These are phyloP conservation scores for Yarrowia deformans DNA, from an alignment of 805 yeast genomes.

Conservation along the genomic window DNA sequence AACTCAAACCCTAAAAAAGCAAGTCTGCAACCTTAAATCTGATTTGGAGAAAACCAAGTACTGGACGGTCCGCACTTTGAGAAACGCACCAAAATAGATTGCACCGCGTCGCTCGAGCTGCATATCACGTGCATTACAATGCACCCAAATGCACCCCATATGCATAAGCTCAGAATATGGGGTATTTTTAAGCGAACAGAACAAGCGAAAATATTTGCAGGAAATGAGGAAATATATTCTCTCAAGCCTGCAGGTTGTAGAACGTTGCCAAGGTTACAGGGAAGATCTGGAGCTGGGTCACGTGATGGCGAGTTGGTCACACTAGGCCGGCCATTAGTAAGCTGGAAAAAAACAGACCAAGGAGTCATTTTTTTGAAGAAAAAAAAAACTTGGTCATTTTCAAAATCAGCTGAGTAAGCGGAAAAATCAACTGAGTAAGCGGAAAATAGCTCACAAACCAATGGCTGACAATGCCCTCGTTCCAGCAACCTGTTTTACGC, in stretches of 20 bases:
- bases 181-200: constrained; percentile 17
- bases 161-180: not conserved
- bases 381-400: too few species aligned
- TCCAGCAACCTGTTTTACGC: too few species aligned
- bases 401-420: too few species aligned
- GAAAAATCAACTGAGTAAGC: too few species aligned
- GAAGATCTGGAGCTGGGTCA: too few species aligned
- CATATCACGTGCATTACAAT: not conserved
- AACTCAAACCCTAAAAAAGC: not conserved
- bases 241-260: not conserved
- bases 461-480: too few species aligned
- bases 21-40: not conserved
- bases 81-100: not conserved
- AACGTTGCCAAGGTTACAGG: not conserved
- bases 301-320: too few species aligned
- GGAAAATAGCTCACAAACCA: too few species aligned
- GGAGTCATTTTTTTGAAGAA: too few species aligned
- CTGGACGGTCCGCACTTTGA: constrained; percentile 4
- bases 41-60: constrained; percentile 2
- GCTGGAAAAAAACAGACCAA: too few species aligned
- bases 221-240: not conserved
- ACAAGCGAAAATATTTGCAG: constrained; percentile 12
- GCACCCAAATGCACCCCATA: not conserved
- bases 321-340: too few species aligned
- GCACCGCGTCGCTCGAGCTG: not conserved